A percentile compares a stretch with the other conserved stretches of the same genome.
These are phyloP conservation scores for Chytriomyces sp. DNA, from an alignment of 192 early-diverging fungal genomes.

Conservation along the genomic window DNA sequence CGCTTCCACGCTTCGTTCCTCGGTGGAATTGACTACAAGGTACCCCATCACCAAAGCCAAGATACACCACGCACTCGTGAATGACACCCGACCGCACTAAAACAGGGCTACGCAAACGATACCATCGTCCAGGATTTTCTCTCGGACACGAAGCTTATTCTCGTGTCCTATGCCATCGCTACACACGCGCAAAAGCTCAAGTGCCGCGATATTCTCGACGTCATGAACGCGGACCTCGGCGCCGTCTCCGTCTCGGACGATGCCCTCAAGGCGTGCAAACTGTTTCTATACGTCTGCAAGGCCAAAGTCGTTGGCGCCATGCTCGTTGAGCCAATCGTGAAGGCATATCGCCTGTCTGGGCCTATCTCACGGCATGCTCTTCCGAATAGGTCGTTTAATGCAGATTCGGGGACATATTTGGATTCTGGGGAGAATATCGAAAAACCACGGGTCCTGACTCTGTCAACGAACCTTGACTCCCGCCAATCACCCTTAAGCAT, in stretches of 20 bases:
- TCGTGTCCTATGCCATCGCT: background rate
- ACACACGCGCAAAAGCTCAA: slow-evolving; percentile 10
- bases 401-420: background rate
- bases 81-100: too few species aligned
- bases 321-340: slow-evolving; percentile 21
- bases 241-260: slow-evolving; percentile 17
- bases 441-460: background rate
- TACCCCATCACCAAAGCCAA: too few species aligned
- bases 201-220: slow-evolving; percentile 22
- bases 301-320: slow-evolving; percentile 31
- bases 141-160: slow-evolving; percentile 10
- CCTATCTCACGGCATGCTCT: background rate
- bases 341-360: background rate
- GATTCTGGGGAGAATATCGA: background rate
- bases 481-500: background rate
- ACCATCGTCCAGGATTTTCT: slow-evolving; percentile 13
- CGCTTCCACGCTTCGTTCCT: slow-evolving; percentile 32
- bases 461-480: background rate
- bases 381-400: background rate
- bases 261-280: background rate
- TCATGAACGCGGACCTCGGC: slow-evolving; percentile 31
- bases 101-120: slow-evolving; percentile 27
- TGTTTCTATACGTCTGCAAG: slow-evolving; percentile 29
- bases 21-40: slow-evolving; percentile 36
- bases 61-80: too few species aligned